Evolutionary conservation across 116 monocot genomes (phyloP).

Genomic region (Thalassia testudinum): DNA sequence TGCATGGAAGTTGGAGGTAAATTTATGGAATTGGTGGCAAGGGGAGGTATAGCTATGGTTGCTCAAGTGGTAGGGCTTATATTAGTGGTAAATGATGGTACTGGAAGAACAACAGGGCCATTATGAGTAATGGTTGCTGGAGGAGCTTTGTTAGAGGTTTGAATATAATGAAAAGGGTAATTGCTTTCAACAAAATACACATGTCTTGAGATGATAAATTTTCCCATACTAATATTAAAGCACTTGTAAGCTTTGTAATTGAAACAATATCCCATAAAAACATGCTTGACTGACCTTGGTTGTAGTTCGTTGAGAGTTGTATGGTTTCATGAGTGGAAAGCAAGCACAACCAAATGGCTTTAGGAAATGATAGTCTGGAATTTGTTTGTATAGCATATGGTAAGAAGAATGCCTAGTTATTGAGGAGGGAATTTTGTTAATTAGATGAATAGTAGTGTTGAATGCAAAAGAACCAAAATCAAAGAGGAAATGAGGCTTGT

Average conservation of each 20-base stretch:
- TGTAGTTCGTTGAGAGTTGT: background rate
- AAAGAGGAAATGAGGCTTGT: background rate
- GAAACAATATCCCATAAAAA: background rate
- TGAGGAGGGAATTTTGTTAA: background rate
- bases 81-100: too few relatives aligned
- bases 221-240: background rate
- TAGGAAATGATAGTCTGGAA: background rate
- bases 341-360: background rate
- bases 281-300: background rate
- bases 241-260: background rate
- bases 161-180: background rate
- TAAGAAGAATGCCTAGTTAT: background rate
- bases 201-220: background rate
- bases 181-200: background rate
- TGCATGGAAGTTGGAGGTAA: too few relatives aligned
- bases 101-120: too few relatives aligned
- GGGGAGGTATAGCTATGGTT: background rate
- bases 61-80: background rate
- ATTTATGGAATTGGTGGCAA: too few relatives aligned
- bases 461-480: background rate
- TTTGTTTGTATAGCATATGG: background rate
- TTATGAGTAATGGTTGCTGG: too few relatives aligned
- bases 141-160: too few relatives aligned
- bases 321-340: background rate
- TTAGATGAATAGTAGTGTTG: background rate